These are phyloP conservation scores for Trichosporon sp. DNA, from an alignment of 1,284 basidiomycete species.

Conservation along the genomic window DNA sequence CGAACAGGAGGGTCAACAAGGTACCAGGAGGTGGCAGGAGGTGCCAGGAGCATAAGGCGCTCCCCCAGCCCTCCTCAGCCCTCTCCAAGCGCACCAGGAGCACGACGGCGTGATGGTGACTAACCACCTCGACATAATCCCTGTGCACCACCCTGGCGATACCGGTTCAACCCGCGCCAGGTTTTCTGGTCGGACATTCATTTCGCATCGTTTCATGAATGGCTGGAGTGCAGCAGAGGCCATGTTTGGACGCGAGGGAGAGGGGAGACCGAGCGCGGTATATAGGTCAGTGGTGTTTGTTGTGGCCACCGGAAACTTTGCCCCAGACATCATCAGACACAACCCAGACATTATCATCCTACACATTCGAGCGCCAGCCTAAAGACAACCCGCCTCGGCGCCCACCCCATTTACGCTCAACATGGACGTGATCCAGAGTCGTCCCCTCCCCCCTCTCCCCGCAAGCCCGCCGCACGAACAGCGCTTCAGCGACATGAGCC, in stretches of 20 bases:
- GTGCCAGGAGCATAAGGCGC: neutral
- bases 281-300: neutral
- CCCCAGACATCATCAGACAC: neutral
- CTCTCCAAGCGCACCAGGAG: too few species aligned
- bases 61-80: too few species aligned
- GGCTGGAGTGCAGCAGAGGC: neutral
- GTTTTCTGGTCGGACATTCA: neutral
- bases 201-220: conserved; percentile 14
- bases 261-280: neutral
- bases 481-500: neutral
- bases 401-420: neutral
- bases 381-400: neutral
- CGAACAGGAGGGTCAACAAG: neutral
- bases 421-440: conserved; percentile 16
- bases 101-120: conserved; percentile 11
- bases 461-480: neutral
- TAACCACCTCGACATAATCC: neutral
- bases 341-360: neutral
- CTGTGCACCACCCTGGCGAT: neutral
- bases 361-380: neutral
- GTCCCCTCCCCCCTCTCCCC: conserved; percentile 13
- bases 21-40: too few species aligned
- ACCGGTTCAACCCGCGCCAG: conserved; percentile 13
- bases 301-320: neutral
- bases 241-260: neutral